Percentiles rank a stretch among this genome's conserved stretches.
Conservation (phyloP, 768 basidiomycete genomes). For the Neoboletus brunneissimus region DNA sequence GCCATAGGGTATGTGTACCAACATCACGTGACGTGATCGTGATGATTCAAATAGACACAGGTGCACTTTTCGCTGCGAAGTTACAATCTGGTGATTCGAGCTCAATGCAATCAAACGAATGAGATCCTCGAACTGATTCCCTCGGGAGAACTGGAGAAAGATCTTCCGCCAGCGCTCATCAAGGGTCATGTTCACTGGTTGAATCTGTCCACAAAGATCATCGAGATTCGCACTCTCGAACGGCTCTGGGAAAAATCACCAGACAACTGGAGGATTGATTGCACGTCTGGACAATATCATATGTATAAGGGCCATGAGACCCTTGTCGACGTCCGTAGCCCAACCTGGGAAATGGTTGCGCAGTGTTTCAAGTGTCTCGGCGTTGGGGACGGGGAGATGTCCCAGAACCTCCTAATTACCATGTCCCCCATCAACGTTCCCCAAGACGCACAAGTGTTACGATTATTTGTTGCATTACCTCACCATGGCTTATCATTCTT, state of each 20-base stretch:
- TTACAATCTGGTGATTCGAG: no score
- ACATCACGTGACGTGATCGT: no score
- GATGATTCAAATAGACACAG: not conserved
- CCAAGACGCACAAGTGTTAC: not conserved
- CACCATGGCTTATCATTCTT: slow-evolving; percentile 36
- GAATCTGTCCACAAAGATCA: slow-evolving; percentile 4
- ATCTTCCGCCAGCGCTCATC: slow-evolving; percentile 18
- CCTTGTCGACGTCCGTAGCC: slow-evolving; percentile 23
- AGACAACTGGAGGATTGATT: slow-evolving; percentile 20
- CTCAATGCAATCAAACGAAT: not conserved
- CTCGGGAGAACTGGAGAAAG: slow-evolving; percentile 1
- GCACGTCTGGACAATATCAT: not conserved
- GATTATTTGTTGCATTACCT: slow-evolving; percentile 31
- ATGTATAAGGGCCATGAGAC: not conserved
- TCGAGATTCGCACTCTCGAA: slow-evolving; percentile 24
- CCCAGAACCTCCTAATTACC: slow-evolving; percentile 3
- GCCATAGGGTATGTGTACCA: no score
- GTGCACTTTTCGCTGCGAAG: slow-evolving; percentile 11
- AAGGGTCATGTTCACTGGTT: slow-evolving; percentile 24
- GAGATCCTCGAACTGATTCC: slow-evolving; percentile 21
- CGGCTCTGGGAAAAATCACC: slow-evolving; percentile 17
- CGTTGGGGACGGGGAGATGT: no score
- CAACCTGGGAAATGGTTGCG: slow-evolving; percentile 18
- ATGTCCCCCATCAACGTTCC: not conserved
- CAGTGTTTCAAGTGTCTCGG: not conserved